Conservation (phyloP, 2,329 filamentous ascomycete genomes). For the Fusarium decemcellulare region DNA sequence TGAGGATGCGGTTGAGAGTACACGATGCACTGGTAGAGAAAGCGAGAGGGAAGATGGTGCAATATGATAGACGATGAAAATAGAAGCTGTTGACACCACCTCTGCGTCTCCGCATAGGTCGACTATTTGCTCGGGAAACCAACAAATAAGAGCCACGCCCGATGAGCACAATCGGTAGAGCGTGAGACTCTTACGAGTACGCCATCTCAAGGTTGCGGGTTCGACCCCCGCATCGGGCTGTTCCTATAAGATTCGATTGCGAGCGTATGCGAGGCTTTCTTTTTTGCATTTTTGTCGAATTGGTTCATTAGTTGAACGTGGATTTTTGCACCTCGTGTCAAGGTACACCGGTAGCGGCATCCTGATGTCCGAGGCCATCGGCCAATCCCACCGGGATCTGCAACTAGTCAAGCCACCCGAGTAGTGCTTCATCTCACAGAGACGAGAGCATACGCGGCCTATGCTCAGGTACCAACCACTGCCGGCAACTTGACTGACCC, state of each 20-base stretch:
- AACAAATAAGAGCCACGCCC: conserved; percentile 35
- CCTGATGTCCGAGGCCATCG: no score
- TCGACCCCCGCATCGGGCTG: conserved; percentile 51
- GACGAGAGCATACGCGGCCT: no score
- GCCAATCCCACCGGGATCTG: no score
- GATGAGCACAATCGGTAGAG: conserved; percentile 64
- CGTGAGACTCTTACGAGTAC: conserved; percentile 72
- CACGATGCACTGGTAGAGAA: conserved; percentile 65
- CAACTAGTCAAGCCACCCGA: no score
- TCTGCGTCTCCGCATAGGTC: not conserved
- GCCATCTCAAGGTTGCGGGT: conserved; percentile 70
- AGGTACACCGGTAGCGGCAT: no score
- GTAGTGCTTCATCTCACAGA: no score
- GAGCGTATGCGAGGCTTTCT: not conserved
- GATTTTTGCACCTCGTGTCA: no score
- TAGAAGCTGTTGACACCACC: not conserved
- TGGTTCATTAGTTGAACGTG: no score
- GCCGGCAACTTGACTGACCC: no score
- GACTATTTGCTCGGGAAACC: not conserved
- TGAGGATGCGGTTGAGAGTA: conserved; percentile 78
- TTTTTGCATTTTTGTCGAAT: not conserved
- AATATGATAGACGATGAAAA: not conserved
- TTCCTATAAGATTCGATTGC: not conserved
- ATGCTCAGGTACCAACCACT: no score
- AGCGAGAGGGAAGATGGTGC: conserved; percentile 10